These are phyloP conservation scores for Medicago lupulina DNA, from an alignment of 306 rosid genomes.

Conservation along the genomic window DNA sequence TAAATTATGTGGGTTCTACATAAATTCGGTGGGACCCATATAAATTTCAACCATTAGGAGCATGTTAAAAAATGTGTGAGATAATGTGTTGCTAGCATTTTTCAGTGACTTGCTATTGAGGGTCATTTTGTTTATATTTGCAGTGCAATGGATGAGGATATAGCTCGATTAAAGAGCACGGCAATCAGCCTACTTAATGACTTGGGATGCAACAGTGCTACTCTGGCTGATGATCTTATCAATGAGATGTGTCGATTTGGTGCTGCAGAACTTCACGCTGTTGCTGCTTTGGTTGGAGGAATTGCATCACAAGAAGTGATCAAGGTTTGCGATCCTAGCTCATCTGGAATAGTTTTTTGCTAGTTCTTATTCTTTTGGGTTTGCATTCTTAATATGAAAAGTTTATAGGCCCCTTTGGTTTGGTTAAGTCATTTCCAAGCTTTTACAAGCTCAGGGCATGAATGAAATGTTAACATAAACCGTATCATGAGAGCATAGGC, in stretches of 20 bases:
- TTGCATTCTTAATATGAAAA: constrained; percentile 12
- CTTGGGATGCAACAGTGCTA: constrained; percentile 88
- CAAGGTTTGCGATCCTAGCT: constrained; percentile 63
- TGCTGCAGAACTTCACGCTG: constrained; percentile 91
- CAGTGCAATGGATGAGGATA: constrained; percentile 95
- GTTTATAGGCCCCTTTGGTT: not conserved
- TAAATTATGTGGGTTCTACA: not conserved
- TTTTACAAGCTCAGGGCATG: constrained; percentile 12
- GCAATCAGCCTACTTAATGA: constrained; percentile 78
- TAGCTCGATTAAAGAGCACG: constrained; percentile 86
- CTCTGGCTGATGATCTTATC: constrained; percentile 90
- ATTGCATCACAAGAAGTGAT: constrained; percentile 96
- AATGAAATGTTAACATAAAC: constrained; percentile 4
- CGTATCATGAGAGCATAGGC: not conserved
- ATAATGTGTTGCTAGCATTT: not conserved
- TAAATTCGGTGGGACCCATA: not conserved
- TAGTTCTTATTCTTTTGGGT: constrained; percentile 16
- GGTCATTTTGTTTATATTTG: constrained; percentile 37
- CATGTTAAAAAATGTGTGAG: not conserved
- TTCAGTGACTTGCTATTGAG: constrained; percentile 4
- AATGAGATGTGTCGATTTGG: constrained; percentile 98
- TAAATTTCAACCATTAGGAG: not conserved
- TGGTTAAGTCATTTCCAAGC: constrained; percentile 24
- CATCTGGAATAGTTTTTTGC: constrained; percentile 2
- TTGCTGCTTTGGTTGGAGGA: constrained; percentile 96